phyloP scores from a whole-genome alignment of 345 rosid species.

The Pistacia integerrima region DNA sequence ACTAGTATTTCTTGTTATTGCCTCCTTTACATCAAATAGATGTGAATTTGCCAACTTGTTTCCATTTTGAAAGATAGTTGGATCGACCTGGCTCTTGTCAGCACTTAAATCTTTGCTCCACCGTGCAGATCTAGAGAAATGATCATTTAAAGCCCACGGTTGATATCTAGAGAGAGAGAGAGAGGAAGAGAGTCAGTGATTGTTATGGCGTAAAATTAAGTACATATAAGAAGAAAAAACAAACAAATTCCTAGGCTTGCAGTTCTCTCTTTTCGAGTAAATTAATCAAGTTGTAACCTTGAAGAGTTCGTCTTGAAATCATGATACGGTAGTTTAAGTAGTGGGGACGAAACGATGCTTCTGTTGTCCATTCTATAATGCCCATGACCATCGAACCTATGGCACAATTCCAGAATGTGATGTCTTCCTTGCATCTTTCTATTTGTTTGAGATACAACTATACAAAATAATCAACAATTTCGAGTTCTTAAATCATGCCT shows the following conservation, averaged over 20 bases:
- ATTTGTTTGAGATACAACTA: slow-evolving; percentile 28
- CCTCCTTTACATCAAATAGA: slow-evolving; percentile 10
- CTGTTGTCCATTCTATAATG: slow-evolving; percentile 22
- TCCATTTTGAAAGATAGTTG: slow-evolving; percentile 15
- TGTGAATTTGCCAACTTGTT: slow-evolving; percentile 15
- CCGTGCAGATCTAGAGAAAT: neutral
- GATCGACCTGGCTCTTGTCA: neutral
- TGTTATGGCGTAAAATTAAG: neutral
- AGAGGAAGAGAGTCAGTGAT: neutral
- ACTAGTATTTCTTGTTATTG: neutral
- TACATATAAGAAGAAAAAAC: neutral
- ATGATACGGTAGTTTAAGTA: slow-evolving; percentile 8
- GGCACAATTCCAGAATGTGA: slow-evolving; percentile 15
- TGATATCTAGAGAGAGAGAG: neutral
- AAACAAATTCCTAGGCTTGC: neutral
- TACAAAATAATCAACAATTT: neutral
- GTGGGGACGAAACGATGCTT: slow-evolving; percentile 21
- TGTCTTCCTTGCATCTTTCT: slow-evolving; percentile 29
- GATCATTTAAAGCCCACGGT: slow-evolving; percentile 9
- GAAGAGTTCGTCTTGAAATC: slow-evolving; percentile 24
- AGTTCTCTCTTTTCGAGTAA: neutral
- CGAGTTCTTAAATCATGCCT: neutral
- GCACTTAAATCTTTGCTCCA: neutral
- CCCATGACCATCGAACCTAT: slow-evolving; percentile 17
- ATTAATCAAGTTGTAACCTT: slow-evolving; percentile 21